phyloP scores from a whole-genome alignment of 192 early-diverging fungal species.

The Linnemannia exigua region DNA sequence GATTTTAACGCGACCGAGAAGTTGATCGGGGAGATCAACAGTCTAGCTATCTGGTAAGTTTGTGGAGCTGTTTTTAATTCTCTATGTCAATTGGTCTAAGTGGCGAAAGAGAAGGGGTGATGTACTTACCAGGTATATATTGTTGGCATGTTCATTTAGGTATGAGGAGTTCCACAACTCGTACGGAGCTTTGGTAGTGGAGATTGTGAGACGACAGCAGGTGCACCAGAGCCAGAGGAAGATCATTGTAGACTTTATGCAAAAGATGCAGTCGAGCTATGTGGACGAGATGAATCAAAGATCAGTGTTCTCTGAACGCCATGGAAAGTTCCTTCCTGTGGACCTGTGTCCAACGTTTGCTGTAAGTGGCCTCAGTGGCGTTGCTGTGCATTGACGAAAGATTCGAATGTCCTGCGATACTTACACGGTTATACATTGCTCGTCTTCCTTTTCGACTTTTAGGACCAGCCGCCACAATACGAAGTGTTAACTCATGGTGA shows the following conservation, averaged over 20 bases:
- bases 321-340: constrained; percentile 47
- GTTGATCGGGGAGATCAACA: constrained; percentile 37
- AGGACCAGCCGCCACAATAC: constrained; percentile 41
- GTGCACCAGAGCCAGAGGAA: constrained; percentile 30
- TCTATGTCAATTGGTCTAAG: background rate
- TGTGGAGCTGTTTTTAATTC: background rate
- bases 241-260: constrained; percentile 33
- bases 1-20: constrained; percentile 45
- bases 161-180: constrained; percentile 58
- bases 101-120: background rate
- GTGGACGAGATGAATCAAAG: constrained; percentile 41
- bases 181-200: constrained; percentile 47
- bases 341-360: constrained; percentile 50
- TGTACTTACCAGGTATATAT: background rate
- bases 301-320: constrained; percentile 37
- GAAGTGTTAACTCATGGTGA: constrained; percentile 42
- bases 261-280: constrained; percentile 21
- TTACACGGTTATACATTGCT: background rate
- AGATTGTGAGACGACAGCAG: constrained; percentile 51
- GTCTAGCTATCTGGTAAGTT: constrained; percentile 49
- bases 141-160: constrained; percentile 16
- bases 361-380: constrained; percentile 12
- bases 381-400: background rate
- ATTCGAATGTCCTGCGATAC: background rate
- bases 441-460: background rate